These are phyloP conservation scores for Naumovozyma dairenensis DNA, from an alignment of 805 yeast genomes.

Conservation along the genomic window DNA sequence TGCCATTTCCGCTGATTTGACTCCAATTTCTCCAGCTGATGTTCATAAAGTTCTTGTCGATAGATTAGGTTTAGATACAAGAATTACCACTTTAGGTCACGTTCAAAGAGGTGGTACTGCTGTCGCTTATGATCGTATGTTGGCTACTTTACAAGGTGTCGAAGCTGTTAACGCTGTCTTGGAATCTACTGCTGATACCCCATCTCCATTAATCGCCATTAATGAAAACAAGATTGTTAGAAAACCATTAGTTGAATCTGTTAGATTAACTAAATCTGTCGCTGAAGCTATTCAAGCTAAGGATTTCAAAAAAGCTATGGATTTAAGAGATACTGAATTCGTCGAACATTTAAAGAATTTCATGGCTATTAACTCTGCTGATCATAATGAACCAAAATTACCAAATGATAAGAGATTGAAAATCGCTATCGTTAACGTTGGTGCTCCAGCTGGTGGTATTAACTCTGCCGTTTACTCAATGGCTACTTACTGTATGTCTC, in stretches of 20 bases:
- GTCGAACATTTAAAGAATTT: constrained; percentile 54
- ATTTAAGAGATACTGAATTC: constrained; percentile 61
- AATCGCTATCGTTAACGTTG: constrained; percentile 65
- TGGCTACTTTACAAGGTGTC: constrained; percentile 74
- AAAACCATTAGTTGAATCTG: constrained; percentile 64
- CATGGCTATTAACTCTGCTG: constrained; percentile 57
- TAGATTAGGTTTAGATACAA: constrained; percentile 61
- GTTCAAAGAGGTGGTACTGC: constrained; percentile 82
- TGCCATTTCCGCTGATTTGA: constrained; percentile 60
- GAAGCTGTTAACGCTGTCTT: constrained; percentile 71
- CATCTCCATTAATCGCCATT: constrained; percentile 71
- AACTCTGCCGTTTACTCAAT: constrained; percentile 70
- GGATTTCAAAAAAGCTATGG: constrained; percentile 62
- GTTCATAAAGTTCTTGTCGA: constrained; percentile 58
- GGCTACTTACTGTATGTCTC: constrained; percentile 64
- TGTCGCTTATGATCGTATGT: constrained; percentile 59
- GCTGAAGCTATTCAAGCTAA: constrained; percentile 57
- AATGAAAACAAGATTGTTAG: constrained; percentile 62
- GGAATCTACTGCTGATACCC: constrained; percentile 58
- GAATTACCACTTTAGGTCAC: constrained; percentile 70
- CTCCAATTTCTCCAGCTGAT: constrained; percentile 55
- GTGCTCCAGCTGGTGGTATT: constrained; percentile 75
- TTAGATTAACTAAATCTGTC: constrained; percentile 57
- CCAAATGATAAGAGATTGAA: constrained; percentile 45
- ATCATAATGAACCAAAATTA: constrained; percentile 52